Evolutionary conservation across 345 rosid species (phyloP), one percentile per base, ranked within the genome.

Genomic region (Raphanus sativus): DNA sequence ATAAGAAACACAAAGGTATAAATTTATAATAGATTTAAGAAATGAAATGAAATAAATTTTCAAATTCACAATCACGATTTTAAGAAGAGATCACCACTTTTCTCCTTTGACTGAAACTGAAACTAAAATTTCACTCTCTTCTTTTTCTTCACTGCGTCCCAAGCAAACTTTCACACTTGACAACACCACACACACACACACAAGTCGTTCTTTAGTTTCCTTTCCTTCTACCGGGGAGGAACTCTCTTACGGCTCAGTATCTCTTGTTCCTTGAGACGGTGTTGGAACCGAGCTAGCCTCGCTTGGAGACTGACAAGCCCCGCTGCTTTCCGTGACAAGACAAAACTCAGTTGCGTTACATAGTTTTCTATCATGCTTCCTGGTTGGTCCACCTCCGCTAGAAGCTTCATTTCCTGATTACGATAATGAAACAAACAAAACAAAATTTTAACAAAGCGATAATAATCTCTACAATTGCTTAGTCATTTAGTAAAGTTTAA

Each of bases 311-410:
- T 89, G n/a, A 89, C 97, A 70, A 92, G 81, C 74, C 96, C 87
- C 0, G 98, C 98, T 77, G 98, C 99, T 85, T 95, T 95, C 82
- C 98, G 84, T 0, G 99, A 95, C 58, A 95, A 93, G 75, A 95
- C 93, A 82, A 89, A 89, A 83, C 88, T 91, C 86, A 96, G 74
- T 73, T 91, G 97, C 59, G 94, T 87, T 75, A 96, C 96, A 58
- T 96, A 91, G 83, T 84, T 91, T 82, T 96, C 99, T 38, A 96
- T 92, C 42, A 82, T 91, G 86, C 98, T 96, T 80, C 98, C 99
- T 8, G 99, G 99, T 74, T 92, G 98, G 76, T 96, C 99, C 40
- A 91, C 99, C 79, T 91, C 98, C 15, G 94, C 91, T 87, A 96
- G 67, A 66, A 96, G 84, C 82, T 93, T 96, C 99, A 96, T 96